Conservation (phyloP, 768 basidiomycete species). For the Botryobasidium botryosum region DNA sequence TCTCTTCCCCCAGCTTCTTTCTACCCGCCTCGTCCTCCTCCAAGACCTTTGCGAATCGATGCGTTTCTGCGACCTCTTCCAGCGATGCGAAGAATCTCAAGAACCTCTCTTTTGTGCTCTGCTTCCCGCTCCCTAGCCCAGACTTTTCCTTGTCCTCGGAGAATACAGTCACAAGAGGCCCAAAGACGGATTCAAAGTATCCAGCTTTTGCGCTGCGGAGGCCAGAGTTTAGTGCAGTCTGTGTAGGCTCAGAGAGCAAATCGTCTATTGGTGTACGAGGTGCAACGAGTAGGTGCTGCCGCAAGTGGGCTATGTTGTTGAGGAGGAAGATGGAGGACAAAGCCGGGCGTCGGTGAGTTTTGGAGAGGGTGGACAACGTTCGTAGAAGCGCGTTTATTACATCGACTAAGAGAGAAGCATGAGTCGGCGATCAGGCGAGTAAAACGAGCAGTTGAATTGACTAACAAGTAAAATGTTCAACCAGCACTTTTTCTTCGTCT, state of each 20-base stretch:
- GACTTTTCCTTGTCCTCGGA: slow-evolving; percentile 32
- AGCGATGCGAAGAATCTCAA: slow-evolving; percentile 65
- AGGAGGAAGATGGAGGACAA: slow-evolving; percentile 62
- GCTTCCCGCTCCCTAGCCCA: slow-evolving; percentile 32
- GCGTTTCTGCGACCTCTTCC: slow-evolving; percentile 65
- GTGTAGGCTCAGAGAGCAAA: slow-evolving; percentile 42
- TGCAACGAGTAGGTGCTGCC: slow-evolving; percentile 36
- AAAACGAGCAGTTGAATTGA: slow-evolving; percentile 11
- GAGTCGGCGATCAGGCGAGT: neutral
- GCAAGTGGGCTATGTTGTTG: slow-evolving; percentile 62
- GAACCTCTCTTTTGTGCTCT: slow-evolving; percentile 64
- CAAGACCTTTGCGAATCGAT: slow-evolving; percentile 47
- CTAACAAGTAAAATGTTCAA: slow-evolving; percentile 65
- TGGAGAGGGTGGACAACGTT: slow-evolving; percentile 42
- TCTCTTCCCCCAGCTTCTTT: slow-evolving; percentile 49
- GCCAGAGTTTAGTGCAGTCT: slow-evolving; percentile 45
- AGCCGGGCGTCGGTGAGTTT: slow-evolving; percentile 34
- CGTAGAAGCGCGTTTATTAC: slow-evolving; percentile 47
- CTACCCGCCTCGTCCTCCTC: slow-evolving; percentile 50
- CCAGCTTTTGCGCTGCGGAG: slow-evolving; percentile 69
- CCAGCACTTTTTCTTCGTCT: slow-evolving; percentile 31
- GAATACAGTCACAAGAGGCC: slow-evolving; percentile 50
- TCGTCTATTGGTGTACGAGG: slow-evolving; percentile 32
- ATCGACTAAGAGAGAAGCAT: slow-evolving; percentile 33
- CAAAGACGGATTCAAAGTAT: slow-evolving; percentile 73